Evolutionary conservation across 208 protist species (phyloP), one percentile per base, ranked within the genome.

Genomic region (Leishmania mexicana): DNA sequence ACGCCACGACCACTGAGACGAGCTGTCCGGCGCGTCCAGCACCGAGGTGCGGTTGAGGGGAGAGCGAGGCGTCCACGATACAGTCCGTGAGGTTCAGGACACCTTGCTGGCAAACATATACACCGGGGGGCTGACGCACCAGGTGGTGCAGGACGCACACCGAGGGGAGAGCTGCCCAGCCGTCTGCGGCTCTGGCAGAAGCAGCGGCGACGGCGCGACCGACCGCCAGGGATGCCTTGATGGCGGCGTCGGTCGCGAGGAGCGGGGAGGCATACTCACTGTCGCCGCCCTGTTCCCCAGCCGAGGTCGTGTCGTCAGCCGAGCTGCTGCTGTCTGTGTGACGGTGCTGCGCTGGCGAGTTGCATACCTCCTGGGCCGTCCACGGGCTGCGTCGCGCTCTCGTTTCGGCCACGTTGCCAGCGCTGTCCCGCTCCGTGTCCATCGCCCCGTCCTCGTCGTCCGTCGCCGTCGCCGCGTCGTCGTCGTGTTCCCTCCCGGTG

Each of bases 41-140:
- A 38, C 49, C 31, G 72, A 62, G 80, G 40, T 10, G 42, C 45
- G 28, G 64, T 75, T 71, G 47, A 57, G 74, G 19, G 47, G 47
- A 47, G 40, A 81, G 71, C 3, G 81, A 81, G 40, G 35, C 62
- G 45, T 85, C 82, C 21, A 85, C 45, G 42, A 85, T 15, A 49
- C 82, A 81, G 77, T 85, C 82, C 28, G 42, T 62, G 21, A 85
- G 53, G 62, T 31, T 78, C 62, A 85, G 24, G 40, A 79, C 77
- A 42, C 82, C 82, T 58, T 85, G 82, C 82, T 85, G 76, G 42
- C 38, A 78, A n/a, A 85, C 72, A 35, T 85, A 53, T 8, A 85
- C 54, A n/a, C 62, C 77, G 10, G 82, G 76, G 15, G 57, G 57
- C 60, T 83, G 71, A 13, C 35, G 58, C 17, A 65, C 10, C 35